Evolutionary conservation across 2,329 filamentous ascomycete species (phyloP), one percentile per base, ranked within the genome.

Genomic region (Diaporthe sp.): DNA sequence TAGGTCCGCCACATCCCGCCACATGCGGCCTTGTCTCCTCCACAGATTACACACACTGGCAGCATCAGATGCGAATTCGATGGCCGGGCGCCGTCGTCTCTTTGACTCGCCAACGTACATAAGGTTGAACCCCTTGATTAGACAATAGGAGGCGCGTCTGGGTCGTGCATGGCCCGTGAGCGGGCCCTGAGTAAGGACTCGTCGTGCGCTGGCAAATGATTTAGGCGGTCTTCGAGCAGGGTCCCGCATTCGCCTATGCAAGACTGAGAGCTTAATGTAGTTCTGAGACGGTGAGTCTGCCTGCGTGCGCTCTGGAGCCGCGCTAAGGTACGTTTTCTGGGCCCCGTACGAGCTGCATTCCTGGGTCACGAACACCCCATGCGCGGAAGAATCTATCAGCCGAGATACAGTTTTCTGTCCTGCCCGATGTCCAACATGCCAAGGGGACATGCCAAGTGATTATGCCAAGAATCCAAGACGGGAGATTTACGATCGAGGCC

Each of bases 91-190:
- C 28, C 13, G 10, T 68, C 20, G 3, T 13, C 8, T 2, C 22
- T 51, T 51, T 37, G 63, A 51, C 63, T 68, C 63, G 31, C 28
- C 44, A 37, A n/a, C 63, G 7, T 68, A 68, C 44, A 68, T 39
- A 53, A 68, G 63, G 63, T 68, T 68, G 17, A 22, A 37, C 7
- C 12, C 28, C 44, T 25, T 37, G 63, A 20, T 51, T 25, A 51
- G 44, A n/a, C 2, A 17, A 34, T 10, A 44, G 34, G 44, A 22
- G 25, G 10, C 20, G 12, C 12, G 44, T 17, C 22, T 34, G 42
- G 12, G 28, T 37, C 42, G 17, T n/a, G 3, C 13, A 22, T 8
- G 28, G 61, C 44, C 44, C 44, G 61, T 67, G 61, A 37, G 25
- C 28, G 42, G 17, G 4, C 7, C 22, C 42, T 4, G 61, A 67